phyloP scores from a whole-genome alignment of 2,329 filamentous ascomycete species.

The Bipolaris zeicola region DNA sequence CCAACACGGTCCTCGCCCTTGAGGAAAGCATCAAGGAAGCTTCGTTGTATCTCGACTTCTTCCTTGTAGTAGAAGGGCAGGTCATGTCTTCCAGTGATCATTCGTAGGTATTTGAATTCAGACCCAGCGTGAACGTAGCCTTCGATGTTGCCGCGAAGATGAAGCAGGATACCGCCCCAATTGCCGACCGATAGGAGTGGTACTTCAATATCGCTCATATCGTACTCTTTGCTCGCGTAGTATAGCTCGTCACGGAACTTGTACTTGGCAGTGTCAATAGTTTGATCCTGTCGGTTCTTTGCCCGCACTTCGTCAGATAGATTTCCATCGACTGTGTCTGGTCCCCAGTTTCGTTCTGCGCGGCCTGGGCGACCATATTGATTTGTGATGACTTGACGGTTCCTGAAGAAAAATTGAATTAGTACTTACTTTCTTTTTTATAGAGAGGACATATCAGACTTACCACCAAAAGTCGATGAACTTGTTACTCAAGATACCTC shows the following conservation, averaged over 20 bases:
- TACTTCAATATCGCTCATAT: conserved; percentile 68
- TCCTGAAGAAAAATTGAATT: conserved; percentile 49
- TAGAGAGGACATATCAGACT: background rate
- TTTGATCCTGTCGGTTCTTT: conserved; percentile 53
- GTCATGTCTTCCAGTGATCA: conserved; percentile 73
- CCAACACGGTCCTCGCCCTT: conserved; percentile 68
- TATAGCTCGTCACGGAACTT: conserved; percentile 67
- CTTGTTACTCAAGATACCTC: conserved; percentile 46
- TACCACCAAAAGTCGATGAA: conserved; percentile 63
- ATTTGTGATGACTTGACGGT: conserved; percentile 68
- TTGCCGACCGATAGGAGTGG: conserved; percentile 71
- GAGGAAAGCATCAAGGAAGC: conserved; percentile 73
- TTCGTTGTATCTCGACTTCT: conserved; percentile 69
- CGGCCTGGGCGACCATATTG: conserved; percentile 67
- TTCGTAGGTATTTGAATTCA: conserved; percentile 69
- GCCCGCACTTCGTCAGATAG: conserved; percentile 59
- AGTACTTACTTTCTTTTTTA: background rate
- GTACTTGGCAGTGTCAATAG: conserved; percentile 48
- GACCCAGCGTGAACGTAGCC: conserved; percentile 69
- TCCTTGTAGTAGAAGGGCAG: conserved; percentile 74
- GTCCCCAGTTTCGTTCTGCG: conserved; percentile 59
- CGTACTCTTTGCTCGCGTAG: conserved; percentile 69
- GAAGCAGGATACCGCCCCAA: conserved; percentile 72
- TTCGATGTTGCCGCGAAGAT: conserved; percentile 71
- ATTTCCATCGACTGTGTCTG: conserved; percentile 64